Percentiles rank a stretch among this genome's conserved stretches.
Conservation (phyloP, 2,329 filamentous ascomycete genomes). For the Exophiala bonariae region DNA sequence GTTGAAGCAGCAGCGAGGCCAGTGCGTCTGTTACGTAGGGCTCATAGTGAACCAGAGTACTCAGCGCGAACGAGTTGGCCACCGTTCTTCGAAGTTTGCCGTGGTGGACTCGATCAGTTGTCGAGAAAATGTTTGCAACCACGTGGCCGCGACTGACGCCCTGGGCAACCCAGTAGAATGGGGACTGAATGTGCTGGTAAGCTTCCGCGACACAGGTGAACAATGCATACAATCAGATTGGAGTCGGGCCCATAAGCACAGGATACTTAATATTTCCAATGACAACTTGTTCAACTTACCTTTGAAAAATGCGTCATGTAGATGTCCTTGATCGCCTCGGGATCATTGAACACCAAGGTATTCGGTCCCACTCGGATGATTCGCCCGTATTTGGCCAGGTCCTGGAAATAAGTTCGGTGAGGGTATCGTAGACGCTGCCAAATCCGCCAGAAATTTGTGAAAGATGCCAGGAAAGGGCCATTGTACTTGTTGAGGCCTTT, state of each 20-base stretch:
- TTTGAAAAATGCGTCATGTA: conserved; percentile 45
- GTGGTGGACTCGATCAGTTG: conserved; percentile 11
- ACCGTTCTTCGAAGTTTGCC: conserved; percentile 14
- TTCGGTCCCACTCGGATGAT: conserved; percentile 64
- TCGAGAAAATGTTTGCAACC: conserved; percentile 18
- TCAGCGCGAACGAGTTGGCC: conserved; percentile 22
- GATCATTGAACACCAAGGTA: conserved; percentile 67
- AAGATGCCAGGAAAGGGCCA: conserved; percentile 12
- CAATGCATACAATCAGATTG: too few relatives aligned
- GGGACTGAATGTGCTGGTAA: conserved; percentile 6
- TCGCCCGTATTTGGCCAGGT: conserved; percentile 49
- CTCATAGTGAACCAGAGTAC: conserved; percentile 28
- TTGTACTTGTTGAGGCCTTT: conserved; percentile 16
- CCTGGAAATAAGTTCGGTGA: conserved; percentile 4
- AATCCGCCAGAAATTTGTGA: conserved; percentile 14
- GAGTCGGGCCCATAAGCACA: background rate
- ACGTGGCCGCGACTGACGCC: conserved; percentile 9
- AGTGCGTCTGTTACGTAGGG: conserved; percentile 12
- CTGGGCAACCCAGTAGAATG: conserved; percentile 12
- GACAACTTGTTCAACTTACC: background rate
- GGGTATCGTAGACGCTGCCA: conserved; percentile 9
- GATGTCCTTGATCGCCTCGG: conserved; percentile 57
- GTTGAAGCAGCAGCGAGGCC: conserved; percentile 21
- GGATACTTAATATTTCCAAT: too few relatives aligned
- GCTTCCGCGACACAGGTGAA: background rate